phyloP scores from a whole-genome alignment of 2,329 filamentous ascomycete species.

The Stagonosporopsis chrysanthemi region DNA sequence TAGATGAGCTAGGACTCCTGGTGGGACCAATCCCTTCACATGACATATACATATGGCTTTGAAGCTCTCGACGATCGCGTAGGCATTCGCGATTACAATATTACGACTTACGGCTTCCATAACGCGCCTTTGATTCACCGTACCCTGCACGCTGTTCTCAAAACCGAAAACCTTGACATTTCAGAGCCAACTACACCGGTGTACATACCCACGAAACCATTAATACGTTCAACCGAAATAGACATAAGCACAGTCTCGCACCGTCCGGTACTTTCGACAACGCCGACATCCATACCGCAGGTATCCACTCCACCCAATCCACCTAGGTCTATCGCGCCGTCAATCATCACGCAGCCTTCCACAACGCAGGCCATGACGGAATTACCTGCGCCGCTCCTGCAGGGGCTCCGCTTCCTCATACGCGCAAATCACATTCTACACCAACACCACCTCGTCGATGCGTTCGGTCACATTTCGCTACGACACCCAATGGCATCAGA shows the following conservation, averaged over 20 bases:
- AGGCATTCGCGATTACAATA: conserved; percentile 12
- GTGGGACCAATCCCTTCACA: conserved; percentile 12
- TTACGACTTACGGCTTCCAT: conserved; percentile 7
- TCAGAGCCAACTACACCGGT: conserved; percentile 18
- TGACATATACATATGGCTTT: conserved; percentile 14
- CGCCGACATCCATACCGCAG: conserved; percentile 12
- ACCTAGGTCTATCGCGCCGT: conserved; percentile 12
- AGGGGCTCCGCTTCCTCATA: conserved; percentile 33
- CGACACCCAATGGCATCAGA: conserved; percentile 56
- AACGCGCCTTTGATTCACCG: conserved; percentile 11
- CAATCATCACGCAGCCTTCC: conserved; percentile 2
- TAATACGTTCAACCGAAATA: background rate
- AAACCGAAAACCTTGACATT: conserved; percentile 1
- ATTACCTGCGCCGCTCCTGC: conserved; percentile 23
- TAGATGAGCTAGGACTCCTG: conserved; percentile 16
- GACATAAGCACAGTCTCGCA: background rate
- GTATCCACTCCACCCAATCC: conserved; percentile 6
- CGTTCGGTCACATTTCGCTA: conserved; percentile 62
- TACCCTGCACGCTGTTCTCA: conserved; percentile 5
- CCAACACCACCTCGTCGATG: conserved; percentile 59
- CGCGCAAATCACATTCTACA: conserved; percentile 59
- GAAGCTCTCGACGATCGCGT: conserved; percentile 19
- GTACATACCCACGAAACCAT: conserved; percentile 9
- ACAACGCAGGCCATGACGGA: conserved; percentile 9
- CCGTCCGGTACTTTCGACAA: conserved; percentile 7